These are phyloP conservation scores for Boletus vermiculosoides DNA, from an alignment of 768 basidiomycete genomes.

Conservation along the genomic window DNA sequence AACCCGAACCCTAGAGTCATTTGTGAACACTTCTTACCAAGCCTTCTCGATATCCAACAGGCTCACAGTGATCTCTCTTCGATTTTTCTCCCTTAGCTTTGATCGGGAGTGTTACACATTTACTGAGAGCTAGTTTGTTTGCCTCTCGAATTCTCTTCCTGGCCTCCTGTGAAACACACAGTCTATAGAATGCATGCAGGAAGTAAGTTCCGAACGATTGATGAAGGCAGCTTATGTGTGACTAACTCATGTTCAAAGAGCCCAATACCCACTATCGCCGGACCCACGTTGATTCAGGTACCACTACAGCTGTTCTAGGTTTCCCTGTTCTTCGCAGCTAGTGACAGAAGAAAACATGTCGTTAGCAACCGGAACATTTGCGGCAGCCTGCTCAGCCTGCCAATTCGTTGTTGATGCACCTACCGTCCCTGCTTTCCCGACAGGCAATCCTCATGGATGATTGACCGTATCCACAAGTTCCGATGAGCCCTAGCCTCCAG, in stretches of 20 bases:
- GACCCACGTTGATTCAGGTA: neutral
- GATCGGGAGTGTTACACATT: neutral
- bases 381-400: neutral
- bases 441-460: neutral
- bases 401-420: neutral
- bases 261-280: neutral
- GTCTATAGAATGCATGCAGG: neutral
- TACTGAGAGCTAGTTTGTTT: neutral
- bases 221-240: neutral
- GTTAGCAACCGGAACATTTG: neutral
- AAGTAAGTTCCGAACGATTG: neutral
- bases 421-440: neutral
- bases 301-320: neutral
- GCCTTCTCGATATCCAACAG: neutral
- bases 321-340: too few species aligned
- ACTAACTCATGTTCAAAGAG: neutral
- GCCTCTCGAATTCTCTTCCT: neutral
- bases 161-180: neutral
- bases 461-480: neutral
- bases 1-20: neutral
- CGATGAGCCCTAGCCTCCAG: neutral
- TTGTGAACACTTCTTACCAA: neutral
- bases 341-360: neutral
- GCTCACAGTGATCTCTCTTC: neutral
- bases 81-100: neutral